These are phyloP conservation scores for Vaccinium corymbosum DNA, from an alignment of 148 eudicot genomes.

Conservation along the genomic window DNA sequence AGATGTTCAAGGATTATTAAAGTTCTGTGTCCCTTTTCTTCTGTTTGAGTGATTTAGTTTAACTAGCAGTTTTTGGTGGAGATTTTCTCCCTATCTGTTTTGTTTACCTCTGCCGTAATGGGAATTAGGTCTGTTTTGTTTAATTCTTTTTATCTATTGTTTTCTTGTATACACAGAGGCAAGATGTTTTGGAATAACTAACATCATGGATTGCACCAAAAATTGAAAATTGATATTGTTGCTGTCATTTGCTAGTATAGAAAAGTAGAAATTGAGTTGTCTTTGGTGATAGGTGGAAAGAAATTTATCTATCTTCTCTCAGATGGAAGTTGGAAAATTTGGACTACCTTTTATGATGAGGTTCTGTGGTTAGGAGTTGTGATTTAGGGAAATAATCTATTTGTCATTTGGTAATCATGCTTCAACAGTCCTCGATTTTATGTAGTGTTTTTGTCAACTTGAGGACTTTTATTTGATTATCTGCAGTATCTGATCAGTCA, in stretches of 20 bases:
- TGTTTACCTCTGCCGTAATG: not conserved
- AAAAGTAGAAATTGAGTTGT: not conserved
- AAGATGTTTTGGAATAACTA: not conserved
- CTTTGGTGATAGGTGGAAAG: too few species aligned
- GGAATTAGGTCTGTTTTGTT: not conserved
- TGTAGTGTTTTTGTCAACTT: not conserved
- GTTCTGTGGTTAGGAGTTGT: not conserved
- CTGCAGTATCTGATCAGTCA: conserved; percentile 82
- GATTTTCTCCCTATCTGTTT: not conserved
- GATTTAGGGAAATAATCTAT: not conserved
- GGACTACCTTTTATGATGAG: not conserved
- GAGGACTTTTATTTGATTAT: conserved; percentile 7
- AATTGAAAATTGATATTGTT: not conserved
- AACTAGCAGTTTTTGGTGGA: not conserved
- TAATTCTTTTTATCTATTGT: not conserved
- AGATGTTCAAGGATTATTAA: not conserved
- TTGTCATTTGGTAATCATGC: not conserved
- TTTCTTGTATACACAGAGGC: not conserved
- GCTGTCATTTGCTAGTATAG: not conserved
- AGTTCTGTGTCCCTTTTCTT: not conserved
- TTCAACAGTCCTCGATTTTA: not conserved
- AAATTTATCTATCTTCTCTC: not conserved
- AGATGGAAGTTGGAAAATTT: not conserved
- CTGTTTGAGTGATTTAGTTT: not conserved
- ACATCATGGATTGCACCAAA: not conserved